Evolutionary conservation across 2,329 filamentous ascomycete species (phyloP).

Genomic region (Thelonectria blattea): DNA sequence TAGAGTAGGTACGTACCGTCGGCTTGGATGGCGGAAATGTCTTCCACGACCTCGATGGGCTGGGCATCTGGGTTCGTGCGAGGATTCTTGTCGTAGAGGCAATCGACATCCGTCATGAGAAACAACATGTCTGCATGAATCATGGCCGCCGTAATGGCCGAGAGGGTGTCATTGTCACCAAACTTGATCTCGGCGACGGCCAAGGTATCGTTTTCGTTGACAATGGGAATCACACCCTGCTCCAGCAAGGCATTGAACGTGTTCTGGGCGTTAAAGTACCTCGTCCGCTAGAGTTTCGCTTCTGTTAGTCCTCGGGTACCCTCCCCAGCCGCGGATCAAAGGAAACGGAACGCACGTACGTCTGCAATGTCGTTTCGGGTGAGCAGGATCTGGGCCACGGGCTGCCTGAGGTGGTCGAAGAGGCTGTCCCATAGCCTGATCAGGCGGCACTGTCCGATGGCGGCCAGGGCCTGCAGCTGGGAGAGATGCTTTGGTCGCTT

Average conservation of each 20-base stretch:
- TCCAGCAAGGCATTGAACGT: constrained; percentile 88
- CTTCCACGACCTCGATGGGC: constrained; percentile 90
- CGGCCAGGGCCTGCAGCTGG: constrained; percentile 87
- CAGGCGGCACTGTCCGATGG: constrained; percentile 92
- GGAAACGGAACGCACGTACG: constrained; percentile 53
- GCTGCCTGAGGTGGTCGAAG: constrained; percentile 86
- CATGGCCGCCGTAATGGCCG: constrained; percentile 96
- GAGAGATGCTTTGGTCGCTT: constrained; percentile 89
- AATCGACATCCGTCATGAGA: constrained; percentile 98
- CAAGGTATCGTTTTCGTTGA: constrained; percentile 98
- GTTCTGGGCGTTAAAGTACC: constrained; percentile 96
- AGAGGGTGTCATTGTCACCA: constrained; percentile 97
- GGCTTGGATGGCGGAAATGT: constrained; percentile 81
- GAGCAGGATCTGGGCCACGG: constrained; percentile 91
- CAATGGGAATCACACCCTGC: constrained; percentile 97
- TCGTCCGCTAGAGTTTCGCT: constrained; percentile 70
- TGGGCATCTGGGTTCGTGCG: constrained; percentile 82
- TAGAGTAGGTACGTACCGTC: constrained; percentile 62
- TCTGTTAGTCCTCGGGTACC: constrained; percentile 1
- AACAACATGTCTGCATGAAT: constrained; percentile 96
- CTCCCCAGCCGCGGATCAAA: constrained; percentile 4
- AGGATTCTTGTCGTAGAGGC: constrained; percentile 95
- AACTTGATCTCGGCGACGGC: constrained; percentile 99
- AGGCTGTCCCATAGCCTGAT: constrained; percentile 96
- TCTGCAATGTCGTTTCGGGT: constrained; percentile 97